A percentile compares a stretch with the other conserved stretches of the same genome.
Evolutionary conservation across 2,329 filamentous ascomycete species (phyloP).

Genomic region (Ramichloridium luteum): DNA sequence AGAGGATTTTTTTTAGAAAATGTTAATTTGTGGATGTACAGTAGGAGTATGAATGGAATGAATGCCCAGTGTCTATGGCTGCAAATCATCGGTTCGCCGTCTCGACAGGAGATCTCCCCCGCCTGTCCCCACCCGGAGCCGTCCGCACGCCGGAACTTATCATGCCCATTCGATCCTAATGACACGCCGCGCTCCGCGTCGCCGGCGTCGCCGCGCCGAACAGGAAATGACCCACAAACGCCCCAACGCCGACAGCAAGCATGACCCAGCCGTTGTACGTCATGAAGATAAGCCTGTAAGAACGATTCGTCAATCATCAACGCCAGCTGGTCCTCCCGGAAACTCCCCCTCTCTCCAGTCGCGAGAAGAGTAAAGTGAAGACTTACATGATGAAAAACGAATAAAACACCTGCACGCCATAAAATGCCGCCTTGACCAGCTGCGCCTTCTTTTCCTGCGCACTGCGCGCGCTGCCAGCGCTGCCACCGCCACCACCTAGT

Average conservation of each 20-base stretch:
- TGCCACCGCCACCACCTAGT: conserved; percentile 24
- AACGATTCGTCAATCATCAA: no score
- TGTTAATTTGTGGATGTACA: conserved; percentile 1
- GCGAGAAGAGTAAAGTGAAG: background rate
- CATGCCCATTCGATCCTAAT: no score
- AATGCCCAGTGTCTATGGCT: background rate
- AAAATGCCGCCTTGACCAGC: conserved; percentile 68
- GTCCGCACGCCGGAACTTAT: no score
- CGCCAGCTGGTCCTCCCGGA: no score
- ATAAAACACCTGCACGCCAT: conserved; percentile 92
- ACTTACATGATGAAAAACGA: conserved; percentile 99
- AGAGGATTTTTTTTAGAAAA: no score
- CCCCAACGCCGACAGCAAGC: conserved; percentile 77
- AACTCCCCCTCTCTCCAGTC: no score
- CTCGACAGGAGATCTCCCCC: no score
- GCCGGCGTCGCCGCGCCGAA: conserved; percentile 60
- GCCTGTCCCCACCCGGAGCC: no score
- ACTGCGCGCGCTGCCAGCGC: conserved; percentile 55
- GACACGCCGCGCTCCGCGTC: conserved; percentile 81
- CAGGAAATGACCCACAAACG: conserved; percentile 73
- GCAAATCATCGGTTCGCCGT: no score
- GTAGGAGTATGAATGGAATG: background rate
- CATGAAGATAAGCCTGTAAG: conserved; percentile 92
- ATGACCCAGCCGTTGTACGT: conserved; percentile 99
- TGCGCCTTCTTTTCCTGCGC: conserved; percentile 54